Evolutionary conservation across 345 rosid species (phyloP), one percentile per base, ranked within the genome.

Genomic region (Euphorbia tirucalli): DNA sequence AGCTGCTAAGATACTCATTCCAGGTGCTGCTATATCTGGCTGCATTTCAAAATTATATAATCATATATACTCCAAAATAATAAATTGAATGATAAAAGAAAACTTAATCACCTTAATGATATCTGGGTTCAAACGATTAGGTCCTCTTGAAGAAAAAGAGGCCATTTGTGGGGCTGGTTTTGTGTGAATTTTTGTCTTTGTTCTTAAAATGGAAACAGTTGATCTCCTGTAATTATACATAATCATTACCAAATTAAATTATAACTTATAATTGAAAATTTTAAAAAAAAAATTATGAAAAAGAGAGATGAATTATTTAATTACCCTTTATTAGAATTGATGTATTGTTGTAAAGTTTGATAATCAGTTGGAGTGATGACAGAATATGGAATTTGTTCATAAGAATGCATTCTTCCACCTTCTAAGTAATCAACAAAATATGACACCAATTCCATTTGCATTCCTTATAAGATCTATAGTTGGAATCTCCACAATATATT

Each of bases 21-120:
- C 62, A 2, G 62, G 62, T 58, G 62, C 62, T 27, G 62, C 62
- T 1, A 58, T 58, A 27, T 58, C 62, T 10, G 62, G 62, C 62
- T 58, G 62, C 62, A 27, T 15, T 5, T 15, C 5, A 3, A 50
- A 50, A 15, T 16, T 57, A 28, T 22, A 25, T 8, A 9, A 57
- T 5, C 16, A 9, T 18, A 24, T n/a, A n/a, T n/a, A n/a, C n/a
- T n/a, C n/a, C n/a, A n/a, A 24, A 56, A 11, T 56, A 24, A 22
- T 56, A 24, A 22, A 22, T 56, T 11, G 4, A 58, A 5, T 1
- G 7, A 50, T 5, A 50, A 50, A 16, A 18, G 6, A 19, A 14
- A 21, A 56, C 24, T 3, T 22, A 25, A 11, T 21, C 18, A 58
- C 62, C 62, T 58, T 58, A 15, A 58, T 58, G 24, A 58, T 58